Base-by-base conservation (phyloP, 129 eudicot genomes). In the Rutidosis leptorrhynchoides region DNA sequence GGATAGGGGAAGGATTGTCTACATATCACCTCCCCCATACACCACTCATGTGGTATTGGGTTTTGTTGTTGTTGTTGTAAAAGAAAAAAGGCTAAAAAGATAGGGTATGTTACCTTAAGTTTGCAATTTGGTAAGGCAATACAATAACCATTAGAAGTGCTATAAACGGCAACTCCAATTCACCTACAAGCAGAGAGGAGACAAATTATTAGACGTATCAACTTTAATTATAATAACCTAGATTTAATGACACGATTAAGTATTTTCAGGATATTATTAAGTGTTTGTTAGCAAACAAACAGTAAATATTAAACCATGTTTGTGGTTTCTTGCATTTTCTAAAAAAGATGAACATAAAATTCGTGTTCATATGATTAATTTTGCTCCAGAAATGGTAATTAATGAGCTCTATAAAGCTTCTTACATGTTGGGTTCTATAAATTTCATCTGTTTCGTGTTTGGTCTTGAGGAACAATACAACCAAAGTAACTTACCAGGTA, bases 121-220 rank as follows among this genome's bases (percentile, higher is more conserved):
- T 86, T 77, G 78, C 64, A 59, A 85, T 70, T 74, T 86, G 89
- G 77, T 82, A 70, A 42, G 99, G 99, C 20, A 86, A 76, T 63
- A 84, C 84, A 33, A 93, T 63, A 32, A 88, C 81, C 82, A 84
- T 16, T 55, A 93, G 63, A 58, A 89, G 65, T 48, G 95, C 74
- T 45, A 84, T 65, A 79, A 93, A 93, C 35, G 99, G 99, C 77
- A 93, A 72, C 75, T 93, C 99, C 73, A 93, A 79, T 67, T 89
- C 96, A 82, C 96, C 99, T 93, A 74, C 30, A 56, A 46, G 64
- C 65, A 33, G 55, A 32, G 15, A 27, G 59, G 59, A n/a, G 40
- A 54, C 42, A 12, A 40, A 55, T 37, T 49, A 48, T 52, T 42
- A 25, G 37, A 33, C 21, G 1, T 40, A 40, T 40, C n/a, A 40